Evolutionary conservation across 768 basidiomycete genomes (phyloP), one percentile per base, ranked within the genome.

Genomic region (Psilocybe azurescens): DNA sequence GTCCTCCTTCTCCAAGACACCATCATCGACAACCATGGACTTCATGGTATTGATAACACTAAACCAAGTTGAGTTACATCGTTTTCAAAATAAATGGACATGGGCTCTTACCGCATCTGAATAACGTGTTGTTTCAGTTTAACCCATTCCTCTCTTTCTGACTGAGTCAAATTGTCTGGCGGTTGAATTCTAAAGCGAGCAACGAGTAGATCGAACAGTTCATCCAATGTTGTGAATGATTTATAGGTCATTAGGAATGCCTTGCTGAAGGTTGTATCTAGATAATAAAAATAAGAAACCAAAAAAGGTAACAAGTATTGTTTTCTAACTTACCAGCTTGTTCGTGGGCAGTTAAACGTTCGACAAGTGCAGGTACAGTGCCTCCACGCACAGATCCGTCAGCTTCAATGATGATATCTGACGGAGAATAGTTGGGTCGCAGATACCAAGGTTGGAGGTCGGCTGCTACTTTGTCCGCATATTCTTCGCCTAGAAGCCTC

Each of bases 161-260:
- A 67, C 0, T 80, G 75, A 8, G 78, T 81, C 39, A 98, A 70
- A 5, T 84, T 87, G 5, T 83, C 80, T 0, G 95, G 97, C 24
- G 92, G 83, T 53, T 85, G 81, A 29, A 95, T 89, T 67, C 83
- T 81, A 77, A 95, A 99, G 16, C 97, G 88, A 48, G 84, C 81
- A 6, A 91, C 84, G 18, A 99, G 87, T 16, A 91, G 81, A 60
- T 94, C 89, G 58, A 97, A 89, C 8, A 99, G 78, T 52, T 94
- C 89, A 59, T 92, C 86, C 49, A 92, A 79, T 5, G 88, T 89
- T 14, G 93, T 93, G 75, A 99, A 98, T 0, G 94, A 95, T 70
- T 95, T 94, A 81, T 94, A 97, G 0, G 97, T 97, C 86, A 97
- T 90, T 65, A 99, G 77, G 84, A 99, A 99, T 0, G 95, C 89